Base-by-base conservation (phyloP, 495 filamentous ascomycete species). In the Neurospora sp. region DNA sequence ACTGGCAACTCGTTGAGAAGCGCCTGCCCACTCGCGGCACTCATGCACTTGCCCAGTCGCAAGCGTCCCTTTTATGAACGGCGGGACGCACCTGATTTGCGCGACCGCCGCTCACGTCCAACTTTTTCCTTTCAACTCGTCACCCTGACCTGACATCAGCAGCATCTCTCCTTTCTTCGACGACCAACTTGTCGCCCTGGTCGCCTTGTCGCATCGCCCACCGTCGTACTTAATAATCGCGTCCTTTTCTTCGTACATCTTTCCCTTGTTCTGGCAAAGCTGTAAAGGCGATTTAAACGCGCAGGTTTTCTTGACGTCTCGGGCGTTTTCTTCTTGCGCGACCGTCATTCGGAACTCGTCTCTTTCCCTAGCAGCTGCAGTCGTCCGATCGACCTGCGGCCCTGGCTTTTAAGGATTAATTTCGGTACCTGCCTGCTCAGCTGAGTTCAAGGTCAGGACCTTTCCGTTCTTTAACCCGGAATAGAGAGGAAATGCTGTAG, bases 51-150 rank as follows among this genome's bases (percentile, higher is more conserved):
- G 54, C 54, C 54, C 54, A 66, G 54, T 66, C 24, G 54, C 54
- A 66, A 66, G 13, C 48, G 54, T 66, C 54, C 54, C 54, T 66
- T 62, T 66, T 66, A 66, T 66, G 54, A 66, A 66, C 54, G 31
- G 54, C 54, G 28, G 28, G 28, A 66, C 54, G 7, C 54, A 66
- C 54, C 91, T 92, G 96, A 72, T 73, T 75, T 77, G 71, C 75
- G 71, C 69, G 69, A 73, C 76, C 71, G 59, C 54, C 3, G 54
- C 54, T 9, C 54, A 70, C 59, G 43, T 36, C 73, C 76, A 74
- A 74, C 76, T 81, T 81, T 79, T 81, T 77, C 72, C 78, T 74
- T 78, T 74, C 78, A 79, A 75, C 79, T 66, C 54, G 54, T 66
- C 54, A 66, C 54, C 54, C 54, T 66, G 54, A 66, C 54, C 54